Base-by-base conservation (phyloP, 345 rosid species). In the Erysimum cheiranthoides region DNA sequence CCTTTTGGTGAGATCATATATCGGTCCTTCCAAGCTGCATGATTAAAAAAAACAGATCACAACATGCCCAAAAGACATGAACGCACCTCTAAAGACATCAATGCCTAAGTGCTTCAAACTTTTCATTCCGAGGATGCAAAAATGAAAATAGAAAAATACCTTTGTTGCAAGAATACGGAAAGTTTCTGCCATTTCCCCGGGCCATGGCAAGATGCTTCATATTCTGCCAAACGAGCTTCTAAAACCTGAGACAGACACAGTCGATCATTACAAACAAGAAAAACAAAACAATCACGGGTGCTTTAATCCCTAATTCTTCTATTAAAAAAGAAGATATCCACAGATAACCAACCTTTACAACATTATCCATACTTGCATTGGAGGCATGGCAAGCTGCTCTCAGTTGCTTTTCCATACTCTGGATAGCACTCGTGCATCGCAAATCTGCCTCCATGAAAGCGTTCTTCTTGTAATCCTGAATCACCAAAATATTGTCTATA, bases 151-250 rank as follows among this genome's bases (percentile, higher is more conserved):
- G 67, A 47, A 4, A 31, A 76, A 68, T 58, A 93, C 98, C 98
- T 93, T 81, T 89, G 96, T 58, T 91, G 94, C 66, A 93, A 89
- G 86, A 89, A 96, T 51, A 66, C 79, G 4, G 89, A 92, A 77
- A 93, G 82, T 83, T 93, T 96, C 85, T 91, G 90, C 97, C 98
- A 96, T 79, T 96, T 93, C 31, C 87, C 88, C 1, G 97, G 98
- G 63, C 98, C 98, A 83, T 86, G 90, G 76, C 87, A 86, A 30
- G 90, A 84, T 60, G 81, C 82, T 56, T 91, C 97, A 68, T 93
- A 96, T 66, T 91, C 97, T 5, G 90, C 82, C 16, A 91, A 49
- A 78, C 92, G 90, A 64, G 79, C 82, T 80, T 93, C 98, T 74
- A 96, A 85, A 64, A 93, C 92, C 98, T 96, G 89, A 77, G 74